Evolutionary conservation across 2,329 filamentous ascomycete species (phyloP), one percentile per base, ranked within the genome.

Genomic region (Didymella sp.): DNA sequence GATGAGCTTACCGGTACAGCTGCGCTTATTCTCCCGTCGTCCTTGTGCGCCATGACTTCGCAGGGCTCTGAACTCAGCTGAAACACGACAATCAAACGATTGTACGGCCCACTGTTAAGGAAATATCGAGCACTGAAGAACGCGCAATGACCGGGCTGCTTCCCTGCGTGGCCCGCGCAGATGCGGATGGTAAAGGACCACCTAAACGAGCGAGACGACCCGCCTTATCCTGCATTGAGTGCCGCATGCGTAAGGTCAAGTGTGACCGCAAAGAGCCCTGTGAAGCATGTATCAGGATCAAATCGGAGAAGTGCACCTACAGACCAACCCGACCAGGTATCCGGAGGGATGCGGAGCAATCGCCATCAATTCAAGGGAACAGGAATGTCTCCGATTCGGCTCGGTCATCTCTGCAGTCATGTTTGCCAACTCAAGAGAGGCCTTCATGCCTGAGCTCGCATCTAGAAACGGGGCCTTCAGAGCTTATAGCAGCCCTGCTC

Each of bases 161-260:
- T 25, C 48, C 43, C 8, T 41, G 28, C 12, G 54, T 56, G 7
- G 38, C 37, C 1, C 35, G 25, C 21, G 42, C 54, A 21, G 28
- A 37, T 13, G 44, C 28, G 5, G 37, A 56, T 49, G 59, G 64
- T 27, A 50, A 56, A 12, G 64, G 65, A 1, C 61, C 64, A 11
- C 47, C 56, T 6, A 72, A 69, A 51, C 64, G 67, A 22, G 61
- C 52, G 30, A 59, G 70, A 24, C 59, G 68, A 43, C 67, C 69
- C 24, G 68, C 72, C 8, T 57, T 73, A 13, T 69, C 70, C 8
- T 74, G 70, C 49, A 62, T 70, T 3, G 66, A 73, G 56, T 74
- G 70, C 46, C 61, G 70, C 27, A 61, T 57, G 53, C 58, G 69
- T 33, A 74, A 74, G 45, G 67, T 72, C 19, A 71, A 64, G 52